Percentiles rank a stretch among this genome's conserved stretches.
Evolutionary conservation across 192 early-diverging fungal species (phyloP).

Genomic region (Chytriomyces confervae): DNA sequence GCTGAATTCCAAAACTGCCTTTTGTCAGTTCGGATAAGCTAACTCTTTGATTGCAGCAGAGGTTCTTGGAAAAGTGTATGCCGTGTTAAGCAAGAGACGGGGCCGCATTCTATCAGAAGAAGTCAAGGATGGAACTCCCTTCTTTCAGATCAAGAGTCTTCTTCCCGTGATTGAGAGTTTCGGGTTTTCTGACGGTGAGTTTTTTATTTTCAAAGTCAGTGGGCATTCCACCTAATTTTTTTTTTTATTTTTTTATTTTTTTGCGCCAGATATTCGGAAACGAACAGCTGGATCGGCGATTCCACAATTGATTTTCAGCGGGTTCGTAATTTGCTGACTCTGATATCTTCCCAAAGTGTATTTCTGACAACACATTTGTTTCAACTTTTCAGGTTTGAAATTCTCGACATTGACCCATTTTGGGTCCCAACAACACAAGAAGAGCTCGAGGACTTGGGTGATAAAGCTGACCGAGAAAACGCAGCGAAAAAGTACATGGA

Average conservation of each 20-base stretch:
- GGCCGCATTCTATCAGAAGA: slow-evolving; percentile 96
- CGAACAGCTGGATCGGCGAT: slow-evolving; percentile 93
- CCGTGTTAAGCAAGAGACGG: slow-evolving; percentile 84
- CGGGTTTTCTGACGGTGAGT: slow-evolving; percentile 92
- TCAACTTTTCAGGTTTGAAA: slow-evolving; percentile 70
- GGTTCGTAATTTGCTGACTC: slow-evolving; percentile 48
- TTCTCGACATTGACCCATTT: slow-evolving; percentile 93
- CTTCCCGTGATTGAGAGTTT: slow-evolving; percentile 97
- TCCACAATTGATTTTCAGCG: slow-evolving; percentile 93
- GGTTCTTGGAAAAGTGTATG: slow-evolving; percentile 95
- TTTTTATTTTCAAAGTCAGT: neutral
- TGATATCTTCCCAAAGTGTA: neutral
- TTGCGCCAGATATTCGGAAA: slow-evolving; percentile 85
- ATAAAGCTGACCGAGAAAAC: slow-evolving; percentile 96
- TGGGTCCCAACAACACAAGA: slow-evolving; percentile 98
- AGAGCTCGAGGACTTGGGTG: slow-evolving; percentile 97
- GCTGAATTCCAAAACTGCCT: neutral
- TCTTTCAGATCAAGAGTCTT: slow-evolving; percentile 85
- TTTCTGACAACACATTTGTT: slow-evolving; percentile 17
- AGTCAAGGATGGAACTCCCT: slow-evolving; percentile 96
- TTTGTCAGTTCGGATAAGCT: slow-evolving; percentile 5
- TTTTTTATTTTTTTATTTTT: too few relatives aligned
- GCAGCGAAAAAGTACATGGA: slow-evolving; percentile 97
- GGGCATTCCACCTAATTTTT: neutral
- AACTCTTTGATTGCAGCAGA: slow-evolving; percentile 58